Percentiles rank a stretch among this genome's conserved stretches.
phyloP scores from a whole-genome alignment of 345 rosid genomes.

The Turnera subulata region DNA sequence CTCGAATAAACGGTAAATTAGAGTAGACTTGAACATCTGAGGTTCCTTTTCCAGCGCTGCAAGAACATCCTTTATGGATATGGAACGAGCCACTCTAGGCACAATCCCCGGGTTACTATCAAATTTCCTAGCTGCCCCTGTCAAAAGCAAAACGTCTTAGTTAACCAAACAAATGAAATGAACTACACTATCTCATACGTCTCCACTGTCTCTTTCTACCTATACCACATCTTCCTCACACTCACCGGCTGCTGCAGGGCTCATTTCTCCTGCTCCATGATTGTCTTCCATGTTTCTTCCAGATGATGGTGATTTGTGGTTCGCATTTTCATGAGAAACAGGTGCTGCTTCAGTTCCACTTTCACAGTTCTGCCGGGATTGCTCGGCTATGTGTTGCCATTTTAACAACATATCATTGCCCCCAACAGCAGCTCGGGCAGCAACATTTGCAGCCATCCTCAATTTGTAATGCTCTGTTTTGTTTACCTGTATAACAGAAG shows the following conservation, averaged over 20 bases:
- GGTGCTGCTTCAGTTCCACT: constrained; percentile 42
- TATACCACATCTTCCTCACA: constrained; percentile 1
- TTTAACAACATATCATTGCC: constrained; percentile 86
- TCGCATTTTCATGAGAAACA: constrained; percentile 53
- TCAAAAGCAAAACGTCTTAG: constrained; percentile 2
- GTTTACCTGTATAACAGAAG: constrained; percentile 38
- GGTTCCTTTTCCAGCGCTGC: constrained; percentile 91
- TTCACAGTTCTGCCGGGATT: constrained; percentile 81
- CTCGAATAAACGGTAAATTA: constrained; percentile 64
- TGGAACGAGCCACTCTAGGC: constrained; percentile 48
- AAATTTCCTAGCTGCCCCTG: constrained; percentile 51
- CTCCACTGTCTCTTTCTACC: background rate
- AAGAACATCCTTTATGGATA: constrained; percentile 75
- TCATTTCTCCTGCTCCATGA: constrained; percentile 55
- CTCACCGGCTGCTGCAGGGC: constrained; percentile 51
- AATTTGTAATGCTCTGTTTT: constrained; percentile 96
- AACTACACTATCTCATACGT: background rate
- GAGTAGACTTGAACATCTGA: constrained; percentile 83
- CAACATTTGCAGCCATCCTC: constrained; percentile 98
- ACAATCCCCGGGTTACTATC: constrained; percentile 52
- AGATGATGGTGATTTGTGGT: constrained; percentile 35
- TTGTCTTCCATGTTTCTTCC: constrained; percentile 49
- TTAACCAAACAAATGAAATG: constrained; percentile 1
- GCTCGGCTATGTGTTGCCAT: constrained; percentile 98
- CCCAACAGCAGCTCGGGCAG: constrained; percentile 96